A percentile compares a stretch with the other conserved stretches of the same genome.
These are phyloP conservation scores for Flaveria trinervia DNA, from an alignment of 129 eudicot genomes.

Conservation along the genomic window DNA sequence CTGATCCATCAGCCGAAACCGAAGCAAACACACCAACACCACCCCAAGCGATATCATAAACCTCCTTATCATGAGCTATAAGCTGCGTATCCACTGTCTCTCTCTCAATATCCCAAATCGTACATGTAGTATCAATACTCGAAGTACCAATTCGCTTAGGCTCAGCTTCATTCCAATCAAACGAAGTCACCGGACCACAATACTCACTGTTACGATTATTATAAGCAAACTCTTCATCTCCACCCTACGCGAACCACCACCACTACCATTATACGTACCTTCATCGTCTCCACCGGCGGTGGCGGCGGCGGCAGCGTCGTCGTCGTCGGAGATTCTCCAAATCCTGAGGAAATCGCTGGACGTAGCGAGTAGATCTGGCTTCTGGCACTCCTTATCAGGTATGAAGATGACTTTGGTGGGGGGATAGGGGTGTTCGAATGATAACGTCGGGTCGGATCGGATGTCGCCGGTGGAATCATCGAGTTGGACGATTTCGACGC, in stretches of 20 bases:
- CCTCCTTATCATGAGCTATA: slow-evolving; percentile 97
- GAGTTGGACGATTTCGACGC: slow-evolving; percentile 89
- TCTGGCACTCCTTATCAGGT: slow-evolving; percentile 92
- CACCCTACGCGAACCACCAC: slow-evolving; percentile 40
- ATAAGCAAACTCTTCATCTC: slow-evolving; percentile 64
- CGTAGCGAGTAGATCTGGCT: slow-evolving; percentile 85
- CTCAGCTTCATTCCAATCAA: slow-evolving; percentile 96
- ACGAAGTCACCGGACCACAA: slow-evolving; percentile 90
- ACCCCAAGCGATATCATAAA: slow-evolving; percentile 94
- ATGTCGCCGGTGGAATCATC: slow-evolving; percentile 92
- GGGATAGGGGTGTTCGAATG: slow-evolving; percentile 91
- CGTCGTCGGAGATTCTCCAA: slow-evolving; percentile 62
- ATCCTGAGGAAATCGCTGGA: slow-evolving; percentile 80
- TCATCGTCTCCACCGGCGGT: not conserved
- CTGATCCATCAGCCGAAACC: slow-evolving; percentile 91
- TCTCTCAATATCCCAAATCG: slow-evolving; percentile 89
- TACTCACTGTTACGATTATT: slow-evolving; percentile 77
- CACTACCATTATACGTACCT: not conserved
- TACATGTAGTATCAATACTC: slow-evolving; percentile 87
- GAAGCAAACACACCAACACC: slow-evolving; percentile 98
- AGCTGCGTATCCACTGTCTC: slow-evolving; percentile 89
- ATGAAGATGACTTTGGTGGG: slow-evolving; percentile 85
- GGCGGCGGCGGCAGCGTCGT: slow-evolving; percentile 7
- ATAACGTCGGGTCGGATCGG: slow-evolving; percentile 70
- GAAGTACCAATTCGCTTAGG: slow-evolving; percentile 83